These are phyloP conservation scores for Xylaria sp. DNA, from an alignment of 2,329 filamentous ascomycete species.

Conservation along the genomic window DNA sequence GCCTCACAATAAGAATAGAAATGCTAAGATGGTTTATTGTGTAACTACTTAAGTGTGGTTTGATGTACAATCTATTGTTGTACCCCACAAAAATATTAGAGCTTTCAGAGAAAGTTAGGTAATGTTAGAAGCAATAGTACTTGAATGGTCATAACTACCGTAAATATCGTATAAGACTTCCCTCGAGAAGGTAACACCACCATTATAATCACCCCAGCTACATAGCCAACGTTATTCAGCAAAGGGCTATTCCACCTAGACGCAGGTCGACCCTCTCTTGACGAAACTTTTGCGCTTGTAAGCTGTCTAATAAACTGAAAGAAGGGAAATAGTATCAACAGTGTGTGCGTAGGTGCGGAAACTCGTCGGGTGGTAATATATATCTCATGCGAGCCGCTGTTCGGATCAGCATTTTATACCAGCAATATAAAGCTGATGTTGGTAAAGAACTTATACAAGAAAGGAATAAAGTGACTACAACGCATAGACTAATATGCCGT, in stretches of 20 bases:
- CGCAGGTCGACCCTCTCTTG: neutral
- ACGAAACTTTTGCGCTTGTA: constrained; percentile 5
- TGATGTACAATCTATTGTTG: neutral
- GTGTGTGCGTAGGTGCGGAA: neutral
- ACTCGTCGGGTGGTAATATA: neutral
- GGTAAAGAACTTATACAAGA: constrained; percentile 39
- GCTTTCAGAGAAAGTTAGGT: neutral
- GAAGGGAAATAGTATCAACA: constrained; percentile 31
- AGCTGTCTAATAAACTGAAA: constrained; percentile 14
- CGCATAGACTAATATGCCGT: constrained; percentile 44
- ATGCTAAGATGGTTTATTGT: neutral
- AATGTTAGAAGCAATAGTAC: constrained; percentile 21
- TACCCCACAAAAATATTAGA: neutral
- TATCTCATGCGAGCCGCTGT: neutral
- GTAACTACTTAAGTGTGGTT: neutral
- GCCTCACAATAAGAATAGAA: neutral
- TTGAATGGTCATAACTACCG: constrained; percentile 23
- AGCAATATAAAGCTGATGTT: neutral
- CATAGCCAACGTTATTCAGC: constrained; percentile 14
- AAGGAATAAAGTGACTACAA: constrained; percentile 16
- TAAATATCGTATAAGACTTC: constrained; percentile 23
- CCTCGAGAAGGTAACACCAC: neutral
- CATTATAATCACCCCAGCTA: constrained; percentile 7
- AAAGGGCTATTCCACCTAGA: constrained; percentile 5
- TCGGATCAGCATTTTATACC: constrained; percentile 1